A percentile compares a stretch with the other conserved stretches of the same genome.
Conservation (phyloP, 2,329 filamentous ascomycete species). For the Penicillium sp. region DNA sequence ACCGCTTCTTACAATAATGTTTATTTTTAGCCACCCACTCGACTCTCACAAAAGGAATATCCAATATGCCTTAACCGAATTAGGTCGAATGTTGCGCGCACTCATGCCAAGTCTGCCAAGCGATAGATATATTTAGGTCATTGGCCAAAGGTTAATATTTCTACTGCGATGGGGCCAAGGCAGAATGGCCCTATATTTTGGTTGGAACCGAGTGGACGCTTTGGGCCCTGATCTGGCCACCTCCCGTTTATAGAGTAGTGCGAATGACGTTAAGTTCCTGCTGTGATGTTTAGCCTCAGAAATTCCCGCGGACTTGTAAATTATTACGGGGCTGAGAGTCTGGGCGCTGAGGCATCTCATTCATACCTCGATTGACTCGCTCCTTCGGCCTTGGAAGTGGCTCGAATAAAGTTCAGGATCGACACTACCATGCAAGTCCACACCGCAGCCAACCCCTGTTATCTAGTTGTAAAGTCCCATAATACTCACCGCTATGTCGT, state of each 20-base stretch:
- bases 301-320: background rate
- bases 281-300: background rate
- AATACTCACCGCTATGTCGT: background rate
- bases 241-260: background rate
- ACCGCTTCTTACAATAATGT: background rate
- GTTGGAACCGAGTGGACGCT: background rate
- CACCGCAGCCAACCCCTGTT: background rate
- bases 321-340: background rate
- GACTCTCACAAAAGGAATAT: background rate
- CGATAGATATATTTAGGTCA: background rate
- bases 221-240: background rate
- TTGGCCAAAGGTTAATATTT: background rate
- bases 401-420: background rate
- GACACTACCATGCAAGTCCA: background rate
- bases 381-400: background rate
- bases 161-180: background rate
- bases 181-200: background rate
- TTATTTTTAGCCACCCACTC: background rate
- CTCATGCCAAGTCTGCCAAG: background rate
- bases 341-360: background rate
- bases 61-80: background rate
- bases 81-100: background rate
- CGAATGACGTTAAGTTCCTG: no score
- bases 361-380: background rate
- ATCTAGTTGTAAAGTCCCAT: no score